Conservation (phyloP, 1,139 yeast species). For the Candida tunisiensis region DNA sequence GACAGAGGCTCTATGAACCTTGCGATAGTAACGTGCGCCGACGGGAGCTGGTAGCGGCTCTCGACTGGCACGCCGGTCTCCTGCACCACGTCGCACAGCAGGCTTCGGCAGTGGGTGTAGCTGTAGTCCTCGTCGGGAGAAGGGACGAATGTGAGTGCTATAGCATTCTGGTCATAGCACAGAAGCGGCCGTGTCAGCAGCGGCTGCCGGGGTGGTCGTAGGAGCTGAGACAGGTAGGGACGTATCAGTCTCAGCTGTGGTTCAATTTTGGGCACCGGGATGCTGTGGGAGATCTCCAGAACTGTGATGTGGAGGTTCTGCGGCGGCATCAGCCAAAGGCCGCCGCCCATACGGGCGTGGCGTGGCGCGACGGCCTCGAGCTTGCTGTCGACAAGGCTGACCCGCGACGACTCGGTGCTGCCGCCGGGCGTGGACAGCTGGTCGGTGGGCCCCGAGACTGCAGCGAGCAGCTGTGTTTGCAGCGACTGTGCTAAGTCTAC, state of each 20-base stretch:
- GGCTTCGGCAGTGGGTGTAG: slow-evolving; percentile 8
- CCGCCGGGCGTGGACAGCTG: too few relatives aligned
- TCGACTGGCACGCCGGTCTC: slow-evolving; percentile 4
- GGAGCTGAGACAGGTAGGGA: too few relatives aligned
- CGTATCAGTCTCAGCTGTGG: too few relatives aligned
- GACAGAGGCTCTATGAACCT: slow-evolving; percentile 8
- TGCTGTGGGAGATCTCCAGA: slow-evolving; percentile 10
- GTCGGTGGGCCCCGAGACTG: too few relatives aligned
- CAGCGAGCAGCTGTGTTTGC: too few relatives aligned
- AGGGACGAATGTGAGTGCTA: slow-evolving; percentile 12
- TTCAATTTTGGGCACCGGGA: slow-evolving; percentile 3
- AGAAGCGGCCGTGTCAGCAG: slow-evolving; percentile 7
- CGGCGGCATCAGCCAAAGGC: slow-evolving; percentile 10
- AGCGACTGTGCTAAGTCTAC: too few relatives aligned
- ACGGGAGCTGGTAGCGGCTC: slow-evolving; percentile 10
- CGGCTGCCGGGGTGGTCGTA: slow-evolving; percentile 5
- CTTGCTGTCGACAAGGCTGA: not conserved
- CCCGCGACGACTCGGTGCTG: too few relatives aligned
- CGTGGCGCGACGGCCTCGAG: not conserved
- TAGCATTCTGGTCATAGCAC: slow-evolving; percentile 9
- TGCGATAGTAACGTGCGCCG: slow-evolving; percentile 12
- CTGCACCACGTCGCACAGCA: slow-evolving; percentile 4
- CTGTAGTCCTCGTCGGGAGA: slow-evolving; percentile 5
- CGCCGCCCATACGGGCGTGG: not conserved
- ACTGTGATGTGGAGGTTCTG: slow-evolving; percentile 10